Percentiles rank a stretch among this genome's conserved stretches.
phyloP scores from a whole-genome alignment of 148 eudicot species.

The Selenicereus undatus region DNA sequence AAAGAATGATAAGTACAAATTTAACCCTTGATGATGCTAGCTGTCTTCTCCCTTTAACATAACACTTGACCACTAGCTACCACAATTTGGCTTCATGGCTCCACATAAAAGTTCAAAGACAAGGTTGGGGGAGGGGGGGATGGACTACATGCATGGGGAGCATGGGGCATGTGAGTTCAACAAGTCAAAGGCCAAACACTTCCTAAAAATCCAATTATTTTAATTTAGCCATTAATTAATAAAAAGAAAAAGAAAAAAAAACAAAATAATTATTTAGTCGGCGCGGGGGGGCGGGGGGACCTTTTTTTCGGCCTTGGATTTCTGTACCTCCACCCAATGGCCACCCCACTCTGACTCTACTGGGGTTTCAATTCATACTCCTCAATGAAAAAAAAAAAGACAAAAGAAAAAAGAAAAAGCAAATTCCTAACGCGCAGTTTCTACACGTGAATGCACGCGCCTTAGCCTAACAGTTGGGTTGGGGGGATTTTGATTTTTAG shows the following conservation, averaged over 20 bases:
- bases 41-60: background rate
- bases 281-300: background rate
- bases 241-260: background rate
- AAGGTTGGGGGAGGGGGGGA: too few relatives aligned
- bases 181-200: background rate
- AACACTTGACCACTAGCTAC: background rate
- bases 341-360: background rate
- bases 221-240: background rate
- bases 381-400: background rate
- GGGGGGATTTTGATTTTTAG: background rate
- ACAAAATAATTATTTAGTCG: background rate
- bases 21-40: background rate
- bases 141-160: background rate
- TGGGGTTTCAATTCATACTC: background rate
- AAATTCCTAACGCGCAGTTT: background rate
- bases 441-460: background rate
- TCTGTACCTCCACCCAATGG: conserved; percentile 22
- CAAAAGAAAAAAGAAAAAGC: background rate
- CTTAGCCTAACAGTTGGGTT: background rate
- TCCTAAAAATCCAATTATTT: too few relatives aligned
- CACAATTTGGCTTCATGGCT: conserved; percentile 2
- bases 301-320: conserved; percentile 7
- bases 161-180: background rate
- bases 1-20: background rate
- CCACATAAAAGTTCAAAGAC: background rate